Evolutionary conservation across 2,329 filamentous ascomycete species (phyloP), one percentile per base, ranked within the genome.

Genomic region (Fusarium nodosum): DNA sequence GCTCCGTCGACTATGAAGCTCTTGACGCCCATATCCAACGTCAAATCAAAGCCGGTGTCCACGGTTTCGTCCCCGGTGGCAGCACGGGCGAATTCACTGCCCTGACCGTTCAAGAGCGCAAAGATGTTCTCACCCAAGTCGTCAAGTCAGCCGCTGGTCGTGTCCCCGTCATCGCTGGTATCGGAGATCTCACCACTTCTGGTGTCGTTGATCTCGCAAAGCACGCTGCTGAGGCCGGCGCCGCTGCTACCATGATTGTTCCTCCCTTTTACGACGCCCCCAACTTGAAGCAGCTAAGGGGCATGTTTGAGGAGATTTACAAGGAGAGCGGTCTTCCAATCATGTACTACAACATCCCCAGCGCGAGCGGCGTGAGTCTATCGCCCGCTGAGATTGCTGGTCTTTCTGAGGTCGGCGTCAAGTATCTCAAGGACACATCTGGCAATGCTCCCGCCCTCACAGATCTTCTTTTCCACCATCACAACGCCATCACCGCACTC

Each of bases 401-500:
- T 0, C 75, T 86, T 4, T 79, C 76, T 5, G 78, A 82, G 8
- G 79, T 83, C 1, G 84, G 84, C 13, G 83, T 85, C 6, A 81
- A 80, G 68, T 85, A 84, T 62, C 72, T 86, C 31, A 86, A 86
- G 72, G 84, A 86, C 69, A 86, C 84, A 0, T 86, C 84, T 4
- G 84, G 84, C 20, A 82, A 86, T 55, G 84, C 79, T 2, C 84
- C 84, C 0, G 83, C 81, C 0, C 74, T 85, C 7, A 86, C 83
- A 3, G 83, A 86, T 59, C 70, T 86, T 16, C 75, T 86, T 6
- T 85, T 86, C 65, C 77, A 77, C 55, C 60, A 69, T 30, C 68
- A 72, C 7, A 80, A 63, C 55, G 70, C 78, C 28, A 81, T 85
- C 63, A 85, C 82, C 2, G 78, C 81, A 0, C 85, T 86, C 72